A percentile compares a stretch with the other conserved stretches of the same genome.
These are phyloP conservation scores for Colletotrichum magnum DNA, from an alignment of 2,329 filamentous ascomycete species.

Conservation along the genomic window DNA sequence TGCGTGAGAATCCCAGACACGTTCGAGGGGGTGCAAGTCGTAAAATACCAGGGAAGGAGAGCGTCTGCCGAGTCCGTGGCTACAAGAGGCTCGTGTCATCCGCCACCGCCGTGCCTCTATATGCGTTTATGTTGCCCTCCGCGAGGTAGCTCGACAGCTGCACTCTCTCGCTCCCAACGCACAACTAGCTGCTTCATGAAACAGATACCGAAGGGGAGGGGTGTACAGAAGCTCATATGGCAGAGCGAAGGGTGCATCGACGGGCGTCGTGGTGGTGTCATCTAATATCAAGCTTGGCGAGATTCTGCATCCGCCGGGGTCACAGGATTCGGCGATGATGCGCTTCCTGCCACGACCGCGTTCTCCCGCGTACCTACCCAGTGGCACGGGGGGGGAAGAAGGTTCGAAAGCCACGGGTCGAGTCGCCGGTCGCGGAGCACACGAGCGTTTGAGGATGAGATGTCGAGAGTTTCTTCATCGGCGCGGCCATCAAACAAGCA, in stretches of 20 bases:
- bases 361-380: not conserved
- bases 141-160: not conserved
- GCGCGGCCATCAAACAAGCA: not conserved
- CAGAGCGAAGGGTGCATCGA: not conserved
- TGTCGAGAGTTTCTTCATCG: constrained; percentile 14
- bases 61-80: not conserved
- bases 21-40: constrained; percentile 7
- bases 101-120: not conserved
- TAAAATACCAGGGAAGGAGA: constrained; percentile 9
- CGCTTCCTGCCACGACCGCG: not conserved
- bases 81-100: constrained; percentile 3
- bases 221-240: not conserved
- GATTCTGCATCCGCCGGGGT: not conserved
- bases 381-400: constrained; percentile 6
- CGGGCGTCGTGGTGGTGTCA: constrained; percentile 14
- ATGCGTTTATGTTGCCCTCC: not conserved
- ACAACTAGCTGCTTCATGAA: constrained; percentile 7
- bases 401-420: not conserved
- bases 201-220: not conserved
- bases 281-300: constrained; percentile 28
- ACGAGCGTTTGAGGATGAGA: not conserved
- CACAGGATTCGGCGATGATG: constrained; percentile 4
- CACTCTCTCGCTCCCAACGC: not conserved
- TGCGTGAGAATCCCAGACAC: constrained; percentile 6
- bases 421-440: not conserved